Base-by-base conservation (phyloP, 164 flowering plant species). In the Vitis labrusca region DNA sequence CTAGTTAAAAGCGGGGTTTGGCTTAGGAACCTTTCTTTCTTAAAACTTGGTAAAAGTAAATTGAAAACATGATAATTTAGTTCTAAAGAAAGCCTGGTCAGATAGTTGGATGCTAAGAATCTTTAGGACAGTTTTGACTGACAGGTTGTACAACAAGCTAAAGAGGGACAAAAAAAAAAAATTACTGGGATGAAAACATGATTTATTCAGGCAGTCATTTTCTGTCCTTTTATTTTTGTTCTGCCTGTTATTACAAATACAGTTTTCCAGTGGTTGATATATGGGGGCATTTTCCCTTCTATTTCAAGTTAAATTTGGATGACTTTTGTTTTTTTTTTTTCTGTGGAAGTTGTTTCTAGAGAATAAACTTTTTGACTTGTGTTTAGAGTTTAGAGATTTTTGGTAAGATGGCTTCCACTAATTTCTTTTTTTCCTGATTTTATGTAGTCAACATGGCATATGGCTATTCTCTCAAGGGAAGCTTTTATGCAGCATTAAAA, bases 391-490 rank as follows among this genome's bases (percentile, higher is more conserved):
- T 8, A 49, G 27, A 16, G 16, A 52, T 10, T 13, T 8, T 32
- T 65, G 56, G 30, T 49, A 17, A 55, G 29, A 47, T 29, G 17
- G 53, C 23, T 64, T 49, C 53, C 50, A 68, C 68, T 78, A 64
- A 80, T 37, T 37, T 37, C 44, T 37, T 50, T 59, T 76, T 76
- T 62, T 50, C 37, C 8, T 63, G 6, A 61, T 37, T 54, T 48
- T 75, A 50, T 86, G 85, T 77, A 95, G 98, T 90, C 63, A 95
- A 89, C 71, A 66, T 95, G 85, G 91, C 94, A 19, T 95, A 93
- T 84, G 97, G 91, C 7, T 85, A 76, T 78, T 95, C 92, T 97
- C 67, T 95, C 49, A 83, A 81, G 78, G 89, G 84, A 50, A 76
- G 73, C 9, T 81, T 65, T 71, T 79, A 79, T 77, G 74, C 87